These are phyloP conservation scores for Cadophora sp. DNA, from an alignment of 2,329 filamentous ascomycete genomes.

Conservation along the genomic window DNA sequence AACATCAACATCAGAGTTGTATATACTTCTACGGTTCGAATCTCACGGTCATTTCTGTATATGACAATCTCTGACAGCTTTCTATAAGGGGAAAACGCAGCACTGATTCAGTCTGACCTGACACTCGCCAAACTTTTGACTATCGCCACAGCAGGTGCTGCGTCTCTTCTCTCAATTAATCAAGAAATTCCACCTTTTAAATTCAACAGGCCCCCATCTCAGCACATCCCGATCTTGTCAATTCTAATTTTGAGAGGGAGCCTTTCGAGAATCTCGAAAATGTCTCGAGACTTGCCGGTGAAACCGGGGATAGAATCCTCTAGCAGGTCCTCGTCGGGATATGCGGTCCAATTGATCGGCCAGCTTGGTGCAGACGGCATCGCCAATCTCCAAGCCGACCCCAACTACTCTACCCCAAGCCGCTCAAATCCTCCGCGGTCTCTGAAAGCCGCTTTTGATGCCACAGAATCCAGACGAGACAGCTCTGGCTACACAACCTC, in stretches of 20 bases:
- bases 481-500: conserved; percentile 31
- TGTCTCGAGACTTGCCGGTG: not conserved
- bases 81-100: not conserved
- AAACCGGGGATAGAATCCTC: not conserved
- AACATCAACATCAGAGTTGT: not conserved
- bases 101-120: not conserved
- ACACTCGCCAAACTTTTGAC: not conserved
- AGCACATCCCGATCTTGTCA: not conserved
- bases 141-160: not conserved
- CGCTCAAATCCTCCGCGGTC: conserved; percentile 34
- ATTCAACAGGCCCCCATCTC: not conserved
- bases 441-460: conserved; percentile 39
- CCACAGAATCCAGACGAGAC: conserved; percentile 19
- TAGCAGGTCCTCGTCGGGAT: conserved; percentile 32
- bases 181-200: not conserved
- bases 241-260: not conserved
- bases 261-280: not conserved
- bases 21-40: not conserved
- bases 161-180: not conserved
- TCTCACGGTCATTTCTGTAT: not conserved
- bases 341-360: conserved; percentile 32
- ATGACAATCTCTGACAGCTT: not conserved
- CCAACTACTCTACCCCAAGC: conserved; percentile 15
- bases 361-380: conserved; percentile 36
- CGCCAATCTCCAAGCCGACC: conserved; percentile 30